Evolutionary conservation across 176 grass and related monocot genomes (phyloP).

Genomic region (Carex pumila): DNA sequence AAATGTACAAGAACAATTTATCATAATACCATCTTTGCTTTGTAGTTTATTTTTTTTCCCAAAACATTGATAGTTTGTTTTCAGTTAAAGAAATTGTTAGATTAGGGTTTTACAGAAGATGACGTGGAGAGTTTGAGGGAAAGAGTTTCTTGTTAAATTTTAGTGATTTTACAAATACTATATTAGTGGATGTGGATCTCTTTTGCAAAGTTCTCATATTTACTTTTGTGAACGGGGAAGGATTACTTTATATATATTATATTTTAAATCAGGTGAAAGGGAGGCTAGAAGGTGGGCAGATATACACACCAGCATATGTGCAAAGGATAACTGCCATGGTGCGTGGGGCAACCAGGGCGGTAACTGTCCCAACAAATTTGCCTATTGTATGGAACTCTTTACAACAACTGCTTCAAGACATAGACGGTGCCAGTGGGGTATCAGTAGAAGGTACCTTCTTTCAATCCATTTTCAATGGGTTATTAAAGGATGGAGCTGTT

Average conservation of each 20-base stretch:
- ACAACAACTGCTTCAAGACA: constrained; percentile 90
- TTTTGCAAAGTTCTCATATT: not conserved
- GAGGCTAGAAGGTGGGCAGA: constrained; percentile 87
- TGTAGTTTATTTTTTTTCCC: not conserved
- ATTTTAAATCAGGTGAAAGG: constrained; percentile 62
- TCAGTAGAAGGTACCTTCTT: constrained; percentile 87
- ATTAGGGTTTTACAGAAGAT: not conserved
- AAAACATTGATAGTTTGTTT: not conserved
- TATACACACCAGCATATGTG: constrained; percentile 90
- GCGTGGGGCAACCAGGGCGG: constrained; percentile 74
- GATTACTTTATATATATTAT: not conserved
- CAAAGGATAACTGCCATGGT: constrained; percentile 88
- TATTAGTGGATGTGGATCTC: not conserved
- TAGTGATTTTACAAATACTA: not conserved
- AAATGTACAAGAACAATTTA: not conserved
- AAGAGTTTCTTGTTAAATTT: not conserved
- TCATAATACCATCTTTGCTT: not conserved
- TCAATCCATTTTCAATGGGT: constrained; percentile 88
- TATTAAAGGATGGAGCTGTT: constrained; percentile 65
- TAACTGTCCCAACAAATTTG: constrained; percentile 83
- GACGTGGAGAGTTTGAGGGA: not conserved
- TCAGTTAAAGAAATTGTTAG: not conserved
- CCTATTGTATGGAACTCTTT: constrained; percentile 92
- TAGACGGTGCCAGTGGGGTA: constrained; percentile 69
- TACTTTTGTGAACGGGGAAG: not conserved